Conservation (phyloP, 2,329 filamentous ascomycete genomes). For the Lachnellula hyalina region DNA sequence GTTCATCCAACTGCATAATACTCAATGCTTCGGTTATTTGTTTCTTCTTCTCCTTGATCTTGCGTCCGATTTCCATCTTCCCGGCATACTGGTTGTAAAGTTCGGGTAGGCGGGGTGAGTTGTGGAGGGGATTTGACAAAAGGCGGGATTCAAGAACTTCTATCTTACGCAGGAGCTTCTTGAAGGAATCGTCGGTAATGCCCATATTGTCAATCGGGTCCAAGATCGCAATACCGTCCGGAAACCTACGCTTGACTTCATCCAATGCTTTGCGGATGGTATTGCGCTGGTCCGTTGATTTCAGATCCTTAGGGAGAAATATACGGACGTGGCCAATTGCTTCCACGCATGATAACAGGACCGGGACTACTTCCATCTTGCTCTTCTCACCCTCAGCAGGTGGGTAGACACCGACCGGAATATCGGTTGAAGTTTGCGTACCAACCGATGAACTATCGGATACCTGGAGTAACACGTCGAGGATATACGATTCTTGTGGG, state of each 20-base stretch:
- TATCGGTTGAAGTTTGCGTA: constrained; percentile 56
- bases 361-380: constrained; percentile 78
- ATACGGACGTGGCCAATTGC: constrained; percentile 79
- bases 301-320: constrained; percentile 74
- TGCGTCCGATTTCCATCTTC: constrained; percentile 69
- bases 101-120: constrained; percentile 75
- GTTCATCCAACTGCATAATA: constrained; percentile 88
- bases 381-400: constrained; percentile 57
- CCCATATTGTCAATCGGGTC: constrained; percentile 97
- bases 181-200: constrained; percentile 88
- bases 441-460: constrained; percentile 47
- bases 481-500: constrained; percentile 71
- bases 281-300: constrained; percentile 62
- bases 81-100: constrained; percentile 82
- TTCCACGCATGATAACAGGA: constrained; percentile 79
- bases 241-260: constrained; percentile 82
- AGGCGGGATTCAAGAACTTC: constrained; percentile 91
- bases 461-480: constrained; percentile 73
- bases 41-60: constrained; percentile 86
- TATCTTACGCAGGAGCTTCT: constrained; percentile 89
- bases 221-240: constrained; percentile 81
- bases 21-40: constrained; percentile 79
- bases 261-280: constrained; percentile 61
- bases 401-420: constrained; percentile 58
- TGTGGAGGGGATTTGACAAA: constrained; percentile 83